Conservation (phyloP, 768 basidiomycete genomes). For the Mycena pura region DNA sequence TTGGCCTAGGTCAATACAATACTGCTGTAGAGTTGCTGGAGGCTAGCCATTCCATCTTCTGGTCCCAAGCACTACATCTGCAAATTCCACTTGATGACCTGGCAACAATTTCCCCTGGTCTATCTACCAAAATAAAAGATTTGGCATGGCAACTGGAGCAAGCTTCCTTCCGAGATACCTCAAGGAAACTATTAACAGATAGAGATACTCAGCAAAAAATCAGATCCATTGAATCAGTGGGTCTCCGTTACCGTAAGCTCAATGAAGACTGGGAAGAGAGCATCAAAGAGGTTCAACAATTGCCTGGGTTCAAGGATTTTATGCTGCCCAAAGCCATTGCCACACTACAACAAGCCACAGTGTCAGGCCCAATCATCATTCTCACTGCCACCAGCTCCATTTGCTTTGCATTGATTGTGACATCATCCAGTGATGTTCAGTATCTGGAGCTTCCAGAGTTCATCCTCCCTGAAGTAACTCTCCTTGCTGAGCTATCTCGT, state of each 20-base stretch:
- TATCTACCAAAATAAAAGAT: conserved; percentile 2
- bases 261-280: conserved; percentile 28
- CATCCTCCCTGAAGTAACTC: neutral
- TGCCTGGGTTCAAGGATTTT: conserved; percentile 30
- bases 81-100: neutral
- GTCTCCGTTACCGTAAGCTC: conserved; percentile 19
- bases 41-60: conserved; percentile 2
- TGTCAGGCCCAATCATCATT: conserved; percentile 19
- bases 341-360: neutral
- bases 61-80: conserved; percentile 9
- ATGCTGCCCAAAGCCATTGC: conserved; percentile 20
- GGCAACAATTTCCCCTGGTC: neutral
- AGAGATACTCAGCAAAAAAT: conserved; percentile 10
- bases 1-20: neutral
- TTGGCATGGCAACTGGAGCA: neutral
- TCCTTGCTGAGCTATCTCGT: neutral
- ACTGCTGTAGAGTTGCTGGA: conserved; percentile 3
- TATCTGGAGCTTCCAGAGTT: neutral
- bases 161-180: conserved; percentile 12
- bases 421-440: neutral
- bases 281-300: conserved; percentile 14
- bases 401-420: conserved; percentile 21
- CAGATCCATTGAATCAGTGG: conserved; percentile 24
- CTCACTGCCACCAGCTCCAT: conserved; percentile 11
- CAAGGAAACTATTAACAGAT: neutral